Evolutionary conservation across 352 stramenopile species (phyloP).

Genomic region (Hyaloperonospora arabidopsidis): DNA sequence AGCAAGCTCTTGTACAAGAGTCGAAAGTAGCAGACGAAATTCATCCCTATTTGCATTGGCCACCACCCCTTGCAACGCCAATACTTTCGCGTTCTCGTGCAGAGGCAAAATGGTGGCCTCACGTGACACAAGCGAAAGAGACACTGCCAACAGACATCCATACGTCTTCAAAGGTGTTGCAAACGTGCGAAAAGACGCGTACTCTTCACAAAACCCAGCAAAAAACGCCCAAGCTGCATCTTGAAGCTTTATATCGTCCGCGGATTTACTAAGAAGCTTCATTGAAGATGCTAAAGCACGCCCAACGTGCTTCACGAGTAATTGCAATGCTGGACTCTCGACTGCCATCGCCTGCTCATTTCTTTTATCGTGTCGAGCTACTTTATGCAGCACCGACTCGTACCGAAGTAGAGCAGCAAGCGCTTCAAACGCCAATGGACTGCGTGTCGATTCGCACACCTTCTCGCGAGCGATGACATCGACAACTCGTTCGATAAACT

Average conservation of each 20-base stretch:
- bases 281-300: conserved; percentile 36
- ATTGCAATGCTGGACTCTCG: conserved; percentile 9
- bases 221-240: conserved; percentile 47
- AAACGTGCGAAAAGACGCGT: conserved; percentile 35
- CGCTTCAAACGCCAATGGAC: conserved; percentile 32
- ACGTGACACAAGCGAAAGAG: conserved; percentile 22
- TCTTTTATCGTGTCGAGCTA: conserved; percentile 11
- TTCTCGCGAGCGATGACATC: conserved; percentile 16
- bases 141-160: conserved; percentile 52
- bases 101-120: not conserved
- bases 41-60: conserved; percentile 63
- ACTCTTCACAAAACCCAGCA: conserved; percentile 43
- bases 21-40: conserved; percentile 54
- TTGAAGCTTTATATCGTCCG: conserved; percentile 9
- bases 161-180: conserved; percentile 48
- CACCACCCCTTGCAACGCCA: conserved; percentile 41
- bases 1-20: conserved; percentile 46
- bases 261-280: conserved; percentile 28
- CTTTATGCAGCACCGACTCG: conserved; percentile 23
- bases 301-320: conserved; percentile 27
- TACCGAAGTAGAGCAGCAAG: conserved; percentile 53
- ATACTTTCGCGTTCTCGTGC: conserved; percentile 12
- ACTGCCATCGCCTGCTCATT: conserved; percentile 1
- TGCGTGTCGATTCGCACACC: conserved; percentile 13
- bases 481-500: conserved; percentile 30